Evolutionary conservation across 495 filamentous ascomycete genomes (phyloP).

Genomic region (Elaphomyces granulatus): DNA sequence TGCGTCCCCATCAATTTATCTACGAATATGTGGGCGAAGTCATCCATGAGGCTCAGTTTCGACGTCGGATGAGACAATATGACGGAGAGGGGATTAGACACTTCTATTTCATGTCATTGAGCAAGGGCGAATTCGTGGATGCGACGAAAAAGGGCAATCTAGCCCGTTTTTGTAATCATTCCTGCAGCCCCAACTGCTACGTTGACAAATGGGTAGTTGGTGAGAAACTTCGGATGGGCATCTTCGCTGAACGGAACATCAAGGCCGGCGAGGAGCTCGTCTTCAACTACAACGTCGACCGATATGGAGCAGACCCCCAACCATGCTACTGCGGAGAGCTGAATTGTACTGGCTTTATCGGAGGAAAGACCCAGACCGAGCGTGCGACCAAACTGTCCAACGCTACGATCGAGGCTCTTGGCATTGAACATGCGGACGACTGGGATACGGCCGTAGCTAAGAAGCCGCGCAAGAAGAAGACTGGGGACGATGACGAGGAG

Average conservation of each 20-base stretch:
- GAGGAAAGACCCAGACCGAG: slow-evolving; percentile 94
- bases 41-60: slow-evolving; percentile 81
- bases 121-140: slow-evolving; percentile 92
- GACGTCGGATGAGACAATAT: slow-evolving; percentile 77
- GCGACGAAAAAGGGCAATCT: slow-evolving; percentile 95
- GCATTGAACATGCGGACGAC: slow-evolving; percentile 82
- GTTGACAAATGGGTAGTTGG: slow-evolving; percentile 99
- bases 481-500: slow-evolving; percentile 88
- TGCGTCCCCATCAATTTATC: slow-evolving; percentile 76
- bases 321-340: slow-evolving; percentile 92
- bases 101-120: slow-evolving; percentile 99
- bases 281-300: slow-evolving; percentile 99
- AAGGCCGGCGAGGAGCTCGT: slow-evolving; percentile 86
- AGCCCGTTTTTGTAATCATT: slow-evolving; percentile 96
- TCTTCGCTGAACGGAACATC: slow-evolving; percentile 83
- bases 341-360: slow-evolving; percentile 93
- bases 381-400: slow-evolving; percentile 83
- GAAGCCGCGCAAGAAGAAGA: slow-evolving; percentile 86
- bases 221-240: slow-evolving; percentile 97
- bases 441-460: slow-evolving; percentile 85
- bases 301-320: slow-evolving; percentile 93
- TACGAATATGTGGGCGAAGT: slow-evolving; percentile 99
- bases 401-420: slow-evolving; percentile 85
- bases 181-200: slow-evolving; percentile 97
- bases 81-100: slow-evolving; percentile 93